Evolutionary conservation across 805 yeast genomes (phyloP).

Genomic region (Candida nitratophila): DNA sequence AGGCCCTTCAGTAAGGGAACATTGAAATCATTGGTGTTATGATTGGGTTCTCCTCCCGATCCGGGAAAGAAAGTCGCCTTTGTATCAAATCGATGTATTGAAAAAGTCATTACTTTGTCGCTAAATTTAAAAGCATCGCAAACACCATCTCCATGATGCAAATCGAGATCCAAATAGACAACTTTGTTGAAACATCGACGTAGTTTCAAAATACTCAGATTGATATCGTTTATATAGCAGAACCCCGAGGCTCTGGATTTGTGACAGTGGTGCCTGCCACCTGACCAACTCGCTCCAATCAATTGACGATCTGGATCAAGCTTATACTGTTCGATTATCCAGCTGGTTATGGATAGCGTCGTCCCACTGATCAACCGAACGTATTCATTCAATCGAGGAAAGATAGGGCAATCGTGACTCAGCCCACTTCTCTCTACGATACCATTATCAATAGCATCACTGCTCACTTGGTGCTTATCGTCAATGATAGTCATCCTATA

Average conservation of each 20-base stretch:
- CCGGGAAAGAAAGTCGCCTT: too few relatives aligned
- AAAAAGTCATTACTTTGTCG: constrained; percentile 49
- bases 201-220: constrained; percentile 44
- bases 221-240: constrained; percentile 68
- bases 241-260: constrained; percentile 56
- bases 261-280: constrained; percentile 70
- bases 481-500: too few relatives aligned
- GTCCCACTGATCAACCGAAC: constrained; percentile 48
- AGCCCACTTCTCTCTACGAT: too few relatives aligned
- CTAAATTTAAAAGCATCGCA: constrained; percentile 55
- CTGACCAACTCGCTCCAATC: constrained; percentile 64
- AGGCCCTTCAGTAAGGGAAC: constrained; percentile 55
- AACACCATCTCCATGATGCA: constrained; percentile 82
- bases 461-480: too few relatives aligned
- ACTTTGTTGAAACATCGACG: constrained; percentile 43
- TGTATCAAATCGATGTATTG: constrained; percentile 44
- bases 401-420: constrained; percentile 56
- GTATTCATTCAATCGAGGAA: constrained; percentile 46
- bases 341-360: constrained; percentile 42
- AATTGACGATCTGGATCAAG: constrained; percentile 11
- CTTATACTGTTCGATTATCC: constrained; percentile 14
- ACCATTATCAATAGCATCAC: too few relatives aligned
- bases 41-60: too few relatives aligned
- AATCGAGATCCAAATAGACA: constrained; percentile 62
- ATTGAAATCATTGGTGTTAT: constrained; percentile 34